These are phyloP conservation scores for Trichoderma orchidacearum DNA, from an alignment of 495 filamentous ascomycete genomes.

Conservation along the genomic window DNA sequence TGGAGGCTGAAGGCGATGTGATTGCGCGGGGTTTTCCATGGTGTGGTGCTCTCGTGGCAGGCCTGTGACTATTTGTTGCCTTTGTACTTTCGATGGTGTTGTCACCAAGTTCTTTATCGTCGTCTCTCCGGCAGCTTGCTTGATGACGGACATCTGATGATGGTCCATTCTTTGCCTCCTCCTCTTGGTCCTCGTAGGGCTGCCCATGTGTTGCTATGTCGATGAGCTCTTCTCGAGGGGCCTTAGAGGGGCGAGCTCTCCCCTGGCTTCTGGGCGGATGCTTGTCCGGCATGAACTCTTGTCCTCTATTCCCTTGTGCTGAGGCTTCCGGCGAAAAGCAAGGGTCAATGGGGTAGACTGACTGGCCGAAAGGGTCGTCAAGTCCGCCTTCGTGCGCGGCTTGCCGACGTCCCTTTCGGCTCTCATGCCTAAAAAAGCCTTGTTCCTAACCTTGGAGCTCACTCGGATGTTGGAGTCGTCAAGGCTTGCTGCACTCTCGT, in stretches of 20 bases:
- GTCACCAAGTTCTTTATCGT: neutral
- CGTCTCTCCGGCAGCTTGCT: neutral
- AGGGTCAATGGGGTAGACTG: neutral
- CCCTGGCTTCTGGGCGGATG: no score
- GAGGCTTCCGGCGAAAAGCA: neutral
- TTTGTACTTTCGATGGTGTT: neutral
- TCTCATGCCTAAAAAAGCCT: slow-evolving; percentile 23
- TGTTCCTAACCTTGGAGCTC: neutral
- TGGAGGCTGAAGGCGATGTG: neutral
- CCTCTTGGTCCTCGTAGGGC: neutral
- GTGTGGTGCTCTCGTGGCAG: neutral
- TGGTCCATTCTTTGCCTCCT: no score
- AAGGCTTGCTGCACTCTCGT: neutral
- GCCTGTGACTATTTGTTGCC: neutral
- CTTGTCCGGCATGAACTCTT: neutral
- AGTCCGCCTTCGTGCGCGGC: neutral
- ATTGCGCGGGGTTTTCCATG: neutral
- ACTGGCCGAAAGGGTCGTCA: neutral
- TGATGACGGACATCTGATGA: neutral
- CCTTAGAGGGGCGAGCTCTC: neutral
- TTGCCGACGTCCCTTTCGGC: slow-evolving; percentile 1
- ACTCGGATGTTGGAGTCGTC: neutral
- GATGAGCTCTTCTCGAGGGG: neutral
- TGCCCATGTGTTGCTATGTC: neutral
- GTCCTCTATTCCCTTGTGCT: neutral